Base-by-base conservation (phyloP, 768 basidiomycete genomes). In the Leccinum olivaceopallidum region DNA sequence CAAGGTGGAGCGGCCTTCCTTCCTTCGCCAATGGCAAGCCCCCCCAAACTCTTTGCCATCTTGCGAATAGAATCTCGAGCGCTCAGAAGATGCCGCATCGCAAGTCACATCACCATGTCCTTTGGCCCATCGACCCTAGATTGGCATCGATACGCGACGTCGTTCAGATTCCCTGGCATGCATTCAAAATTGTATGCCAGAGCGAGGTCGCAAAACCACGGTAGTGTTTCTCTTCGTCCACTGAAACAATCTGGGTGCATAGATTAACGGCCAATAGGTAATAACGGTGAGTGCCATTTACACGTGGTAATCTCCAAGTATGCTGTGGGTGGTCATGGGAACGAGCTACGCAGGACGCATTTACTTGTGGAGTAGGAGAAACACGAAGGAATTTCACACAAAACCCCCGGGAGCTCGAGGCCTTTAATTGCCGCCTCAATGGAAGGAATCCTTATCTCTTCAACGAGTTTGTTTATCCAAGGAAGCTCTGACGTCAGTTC, bases 41-140 rank as follows among this genome's bases (percentile, higher is more conserved):
- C 4, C 18, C 52, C 58, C 34, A 57, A 30, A 60, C 51, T 2
- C 22, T 13, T 32, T 55, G 34, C 63, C 63, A 57, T 65, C 48
- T 53, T 47, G 52, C 37, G 52, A 24, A 57, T 57, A 8, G 32
- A 9, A 5, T 26, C 30, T 34, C 26, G 32, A 48, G 47, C 14
- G 7, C 2, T 6, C 20, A 9, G 10, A 32, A 24, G 6, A 51
- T 10, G 2, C 6, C 42, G 42, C 37, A 22, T 47, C 20, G n/a
- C 44, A 47, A 13, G 34, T 34, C 12, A 20, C 30, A 28, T 37
- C 10, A 37, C 7, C 20, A 1, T 2, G 0, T 26, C 20, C 51
- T 57, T 54, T 28, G 34, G 42, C 13, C 5, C 28, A 6, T 12
- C 64, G n/a, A 16, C 14, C 2, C 3, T 37, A 55, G 26, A 52